Evolutionary conservation across 2,329 filamentous ascomycete species (phyloP).

Genomic region (Dothideomycetidae sp.): DNA sequence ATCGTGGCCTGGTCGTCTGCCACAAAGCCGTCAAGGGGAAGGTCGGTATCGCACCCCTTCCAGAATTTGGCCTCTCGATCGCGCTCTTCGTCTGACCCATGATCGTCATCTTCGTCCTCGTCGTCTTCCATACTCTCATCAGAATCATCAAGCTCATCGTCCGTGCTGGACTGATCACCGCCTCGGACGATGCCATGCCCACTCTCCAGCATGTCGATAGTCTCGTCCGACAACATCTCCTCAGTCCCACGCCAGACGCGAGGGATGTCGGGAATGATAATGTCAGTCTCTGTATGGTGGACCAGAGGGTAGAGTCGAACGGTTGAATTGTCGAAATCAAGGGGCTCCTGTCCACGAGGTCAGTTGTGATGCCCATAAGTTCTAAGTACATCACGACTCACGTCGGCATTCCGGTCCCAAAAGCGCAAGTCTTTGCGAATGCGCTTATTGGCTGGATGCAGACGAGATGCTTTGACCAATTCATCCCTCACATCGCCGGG

Average conservation of each 20-base stretch:
- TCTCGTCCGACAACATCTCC: background rate
- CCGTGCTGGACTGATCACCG: background rate
- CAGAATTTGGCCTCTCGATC: background rate
- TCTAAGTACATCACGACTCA: too few species aligned
- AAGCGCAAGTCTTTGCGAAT: background rate
- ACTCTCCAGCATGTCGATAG: background rate
- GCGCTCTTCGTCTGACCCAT: background rate
- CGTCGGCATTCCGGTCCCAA: too few species aligned
- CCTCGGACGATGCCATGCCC: background rate
- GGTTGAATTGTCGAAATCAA: background rate
- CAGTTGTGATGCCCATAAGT: too few species aligned
- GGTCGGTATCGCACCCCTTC: background rate
- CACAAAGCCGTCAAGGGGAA: background rate
- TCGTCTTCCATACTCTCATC: slow-evolving; percentile 5
- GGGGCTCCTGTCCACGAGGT: background rate
- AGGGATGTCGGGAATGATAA: background rate
- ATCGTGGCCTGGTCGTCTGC: background rate
- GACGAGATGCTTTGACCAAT: background rate
- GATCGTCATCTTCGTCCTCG: slow-evolving; percentile 1
- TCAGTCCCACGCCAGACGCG: background rate
- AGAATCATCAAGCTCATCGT: slow-evolving; percentile 5
- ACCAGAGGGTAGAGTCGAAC: background rate
- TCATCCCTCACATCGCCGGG: background rate
- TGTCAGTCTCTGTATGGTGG: background rate
- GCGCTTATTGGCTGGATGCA: background rate